Evolutionary conservation across 2,329 filamentous ascomycete genomes (phyloP), one percentile per base, ranked within the genome.

Genomic region (Penicillium brevicompactum): DNA sequence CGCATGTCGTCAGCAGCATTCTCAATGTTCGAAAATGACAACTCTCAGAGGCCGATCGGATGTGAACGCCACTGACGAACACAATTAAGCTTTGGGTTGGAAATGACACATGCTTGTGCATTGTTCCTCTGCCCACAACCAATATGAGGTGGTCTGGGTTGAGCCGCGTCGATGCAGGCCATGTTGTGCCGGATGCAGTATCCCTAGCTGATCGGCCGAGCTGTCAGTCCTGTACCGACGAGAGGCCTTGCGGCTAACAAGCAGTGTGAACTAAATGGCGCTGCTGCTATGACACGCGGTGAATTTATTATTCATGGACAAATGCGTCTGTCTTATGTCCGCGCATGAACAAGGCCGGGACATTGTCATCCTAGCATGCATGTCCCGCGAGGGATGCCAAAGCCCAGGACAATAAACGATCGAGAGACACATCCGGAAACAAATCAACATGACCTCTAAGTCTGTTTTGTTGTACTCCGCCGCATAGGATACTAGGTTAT

Each of bases 131-230:
- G 21, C 16, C 14, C 11, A 38, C 27, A 32, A n/a, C 3, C 13
- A 18, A 49, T 47, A 24, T 21, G 14, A 45, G 38, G 1, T 16
- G 38, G 18, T 10, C 8, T 1, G 24, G 22, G 18, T 11, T 31
- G 24, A 50, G 9, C 21, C 31, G 18, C 1, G 10, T 46, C n/a
- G 18, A 40, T 48, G 16, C n/a, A 48, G 11, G 14, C 37, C 13
- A 40, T 14, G 40, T 3, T 18, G 14, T 44, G 30, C 55, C 53
- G 58, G 34, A 61, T 53, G 56, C 52, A 57, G 60, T 41, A 21
- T 50, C 10, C 2, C 10, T 11, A 40, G 22, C 11, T 10, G 18
- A 50, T 40, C 7, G 32, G 21, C 40, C 3, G 5, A 16, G 10
- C 4, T 42, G 43, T 32, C 51, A 50, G 46, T 24, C 32, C 46